Evolutionary conservation across 2,329 filamentous ascomycete species (phyloP).

Genomic region (Magnaporthiopsis incrustans): DNA sequence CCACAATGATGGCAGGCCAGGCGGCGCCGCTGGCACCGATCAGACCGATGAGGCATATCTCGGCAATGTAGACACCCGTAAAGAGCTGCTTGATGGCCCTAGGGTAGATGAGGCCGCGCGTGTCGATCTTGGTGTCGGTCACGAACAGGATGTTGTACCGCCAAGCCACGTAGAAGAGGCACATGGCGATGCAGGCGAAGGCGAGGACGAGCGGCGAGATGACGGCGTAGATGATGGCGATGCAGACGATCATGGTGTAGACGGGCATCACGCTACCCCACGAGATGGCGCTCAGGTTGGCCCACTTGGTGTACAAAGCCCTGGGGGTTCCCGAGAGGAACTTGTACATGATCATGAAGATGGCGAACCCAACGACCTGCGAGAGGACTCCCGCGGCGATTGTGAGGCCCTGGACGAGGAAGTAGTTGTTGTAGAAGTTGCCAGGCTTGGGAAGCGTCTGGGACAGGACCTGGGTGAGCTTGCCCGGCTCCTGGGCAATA

Average conservation of each 20-base stretch:
- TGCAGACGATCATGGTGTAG: constrained; percentile 63
- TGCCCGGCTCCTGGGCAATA: constrained; percentile 55
- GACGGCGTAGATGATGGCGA: constrained; percentile 66
- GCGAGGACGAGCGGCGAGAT: constrained; percentile 81
- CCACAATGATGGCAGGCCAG: constrained; percentile 67
- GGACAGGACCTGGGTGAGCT: constrained; percentile 58
- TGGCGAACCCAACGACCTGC: constrained; percentile 61
- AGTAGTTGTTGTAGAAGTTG: constrained; percentile 94
- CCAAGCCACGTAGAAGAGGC: constrained; percentile 77
- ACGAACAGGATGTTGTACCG: constrained; percentile 85
- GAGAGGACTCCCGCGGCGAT: constrained; percentile 68
- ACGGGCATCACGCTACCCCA: constrained; percentile 81
- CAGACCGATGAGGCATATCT: constrained; percentile 73
- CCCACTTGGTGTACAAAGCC: constrained; percentile 72
- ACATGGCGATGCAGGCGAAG: constrained; percentile 71
- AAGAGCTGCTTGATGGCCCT: constrained; percentile 83
- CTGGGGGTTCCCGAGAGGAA: constrained; percentile 71
- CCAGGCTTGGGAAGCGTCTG: constrained; percentile 71
- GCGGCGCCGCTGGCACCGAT: constrained; percentile 61
- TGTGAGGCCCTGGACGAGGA: constrained; percentile 82
- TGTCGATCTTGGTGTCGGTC: constrained; percentile 72
- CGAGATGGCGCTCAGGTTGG: constrained; percentile 60
- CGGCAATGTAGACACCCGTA: constrained; percentile 71
- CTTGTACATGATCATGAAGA: constrained; percentile 68
- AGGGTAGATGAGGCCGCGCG: constrained; percentile 84